Base-by-base conservation (phyloP, 2,329 filamentous ascomycete genomes). In the Cryphonectria carpinicola region DNA sequence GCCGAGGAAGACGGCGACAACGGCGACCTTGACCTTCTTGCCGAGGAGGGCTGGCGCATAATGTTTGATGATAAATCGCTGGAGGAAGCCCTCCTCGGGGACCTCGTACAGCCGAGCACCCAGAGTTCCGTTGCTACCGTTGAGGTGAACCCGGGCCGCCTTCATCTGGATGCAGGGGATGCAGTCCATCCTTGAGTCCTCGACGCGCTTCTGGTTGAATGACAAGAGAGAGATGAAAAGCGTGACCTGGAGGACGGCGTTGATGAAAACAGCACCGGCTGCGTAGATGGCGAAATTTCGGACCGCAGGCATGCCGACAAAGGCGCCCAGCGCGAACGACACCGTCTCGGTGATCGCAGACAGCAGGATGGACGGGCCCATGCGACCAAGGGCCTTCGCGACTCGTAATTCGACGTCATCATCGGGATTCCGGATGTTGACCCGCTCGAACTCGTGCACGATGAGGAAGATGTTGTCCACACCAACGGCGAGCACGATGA, bases 401-500 rank as follows among this genome's bases (percentile, higher is more conserved):
- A 98, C 90, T 37, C 96, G 89, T 77, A 95, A 90, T 75, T 97
- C 92, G 2, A 99, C 91, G 79, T 92, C 88, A 73, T 95, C 92
- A 77, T 98, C 95, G 0, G 95, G 94, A 77, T 97, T 93, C 79
- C 92, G 97, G 75, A 94, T 83, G 77, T 99, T 99, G 78, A 98
- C 93, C 41, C 96, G 89, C 79, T 99, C 96, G 71, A 99, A 97
- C 81, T 99, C 96, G 81, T 99, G 96, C 0, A 99, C 96, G 71
- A 99, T 97, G 69, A 99, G 84, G 83, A 99, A 99, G 76, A 99
- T 98, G 78, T 99, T 99, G 86, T 99, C 96, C 3, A 99, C 97
- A 62, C 96, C 96, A 39, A 99, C 95, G 17, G 96, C 96, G 28
- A 99, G 84, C 13, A 99, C 95, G 74, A 99, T 91, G 81, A 99